phyloP scores from a whole-genome alignment of 345 rosid genomes.

The Geranium brycei region DNA sequence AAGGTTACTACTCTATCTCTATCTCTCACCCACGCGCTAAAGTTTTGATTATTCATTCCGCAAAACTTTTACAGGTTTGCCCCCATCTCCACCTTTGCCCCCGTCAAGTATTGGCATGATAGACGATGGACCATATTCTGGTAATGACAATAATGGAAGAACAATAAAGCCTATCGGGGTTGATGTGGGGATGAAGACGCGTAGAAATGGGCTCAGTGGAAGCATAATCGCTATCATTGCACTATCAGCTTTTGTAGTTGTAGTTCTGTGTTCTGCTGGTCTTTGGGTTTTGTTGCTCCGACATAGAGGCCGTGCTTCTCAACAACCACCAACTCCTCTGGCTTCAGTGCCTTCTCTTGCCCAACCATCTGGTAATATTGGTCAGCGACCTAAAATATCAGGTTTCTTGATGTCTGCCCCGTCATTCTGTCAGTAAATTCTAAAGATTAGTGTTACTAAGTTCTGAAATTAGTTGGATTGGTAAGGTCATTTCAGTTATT shows the following conservation, averaged over 20 bases:
- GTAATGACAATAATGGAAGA: conserved; percentile 40
- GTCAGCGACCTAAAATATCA: too few species aligned
- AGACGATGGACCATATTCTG: conserved; percentile 58
- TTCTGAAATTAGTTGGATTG: conserved; percentile 3
- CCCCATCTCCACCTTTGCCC: conserved; percentile 74
- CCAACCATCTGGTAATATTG: conserved; percentile 61
- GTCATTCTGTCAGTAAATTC: neutral
- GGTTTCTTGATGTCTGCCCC: too few species aligned
- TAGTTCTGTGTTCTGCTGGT: conserved; percentile 42
- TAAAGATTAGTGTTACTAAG: conserved; percentile 2
- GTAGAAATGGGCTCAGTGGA: conserved; percentile 34
- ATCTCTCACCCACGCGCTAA: neutral
- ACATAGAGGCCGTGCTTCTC: conserved; percentile 25
- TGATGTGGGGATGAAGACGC: conserved; percentile 46
- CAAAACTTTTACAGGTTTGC: conserved; percentile 44
- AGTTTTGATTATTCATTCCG: neutral
- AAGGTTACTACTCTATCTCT: conserved; percentile 24
- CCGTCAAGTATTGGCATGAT: conserved; percentile 35
- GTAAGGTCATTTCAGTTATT: neutral
- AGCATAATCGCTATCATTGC: conserved; percentile 57
- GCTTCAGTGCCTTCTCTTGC: conserved; percentile 36
- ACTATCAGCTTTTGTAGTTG: conserved; percentile 48
- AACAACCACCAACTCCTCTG: conserved; percentile 26
- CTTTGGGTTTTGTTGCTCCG: conserved; percentile 51
- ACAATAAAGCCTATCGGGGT: conserved; percentile 76